Evolutionary conservation across 2,329 filamentous ascomycete species (phyloP).

Genomic region (Penicillium hesseltinei): DNA sequence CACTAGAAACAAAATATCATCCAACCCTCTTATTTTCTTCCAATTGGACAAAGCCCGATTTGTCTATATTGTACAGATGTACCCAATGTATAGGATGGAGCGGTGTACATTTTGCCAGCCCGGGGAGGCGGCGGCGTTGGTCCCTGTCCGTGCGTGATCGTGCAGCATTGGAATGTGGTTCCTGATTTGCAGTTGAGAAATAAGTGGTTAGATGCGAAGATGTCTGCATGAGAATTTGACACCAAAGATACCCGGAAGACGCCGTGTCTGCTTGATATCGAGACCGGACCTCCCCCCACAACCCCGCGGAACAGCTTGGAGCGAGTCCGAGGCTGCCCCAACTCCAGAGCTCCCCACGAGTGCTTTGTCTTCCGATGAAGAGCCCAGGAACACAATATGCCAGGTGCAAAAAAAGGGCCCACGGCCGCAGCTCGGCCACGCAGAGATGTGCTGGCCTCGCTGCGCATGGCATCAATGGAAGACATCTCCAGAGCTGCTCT

Average conservation of each 20-base stretch:
- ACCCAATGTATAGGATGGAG: not conserved
- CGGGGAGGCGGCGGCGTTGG: slow-evolving; percentile 5
- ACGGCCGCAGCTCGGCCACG: slow-evolving; percentile 36
- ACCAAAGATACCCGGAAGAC: not conserved
- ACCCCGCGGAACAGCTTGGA: slow-evolving; percentile 4
- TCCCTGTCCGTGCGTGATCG: slow-evolving; percentile 8
- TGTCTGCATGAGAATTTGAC: not conserved
- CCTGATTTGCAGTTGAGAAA: not conserved
- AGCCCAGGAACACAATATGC: slow-evolving; percentile 38
- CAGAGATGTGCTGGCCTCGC: slow-evolving; percentile 65
- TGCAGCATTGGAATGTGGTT: slow-evolving; percentile 5
- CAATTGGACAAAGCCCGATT: not conserved
- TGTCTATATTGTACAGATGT: not conserved
- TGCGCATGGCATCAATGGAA: slow-evolving; percentile 75
- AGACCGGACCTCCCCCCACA: not conserved
- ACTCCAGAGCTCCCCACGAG: slow-evolving; percentile 2
- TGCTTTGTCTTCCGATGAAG: slow-evolving; percentile 27
- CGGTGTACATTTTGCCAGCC: slow-evolving; percentile 10
- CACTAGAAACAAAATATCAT: not conserved
- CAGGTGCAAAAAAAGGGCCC: slow-evolving; percentile 50
- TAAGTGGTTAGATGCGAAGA: not conserved
- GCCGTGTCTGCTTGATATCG: not conserved
- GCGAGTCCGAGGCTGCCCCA: not conserved
- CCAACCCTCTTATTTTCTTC: not conserved
- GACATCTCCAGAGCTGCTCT: slow-evolving; percentile 72